These are phyloP conservation scores for Fibroporia radiculosa DNA, from an alignment of 768 basidiomycete species.

Conservation along the genomic window DNA sequence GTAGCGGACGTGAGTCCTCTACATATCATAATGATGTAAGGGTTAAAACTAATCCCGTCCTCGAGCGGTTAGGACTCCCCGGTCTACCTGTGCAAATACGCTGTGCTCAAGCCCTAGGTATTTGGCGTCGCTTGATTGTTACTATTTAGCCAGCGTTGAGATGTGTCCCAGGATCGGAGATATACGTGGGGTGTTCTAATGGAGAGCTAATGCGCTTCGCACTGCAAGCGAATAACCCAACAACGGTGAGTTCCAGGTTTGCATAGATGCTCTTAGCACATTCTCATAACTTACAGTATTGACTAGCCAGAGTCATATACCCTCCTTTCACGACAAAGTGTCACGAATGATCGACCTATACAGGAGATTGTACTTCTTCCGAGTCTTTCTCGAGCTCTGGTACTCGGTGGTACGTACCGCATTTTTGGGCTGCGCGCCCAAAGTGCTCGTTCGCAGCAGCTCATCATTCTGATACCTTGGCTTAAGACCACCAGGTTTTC, in stretches of 20 bases:
- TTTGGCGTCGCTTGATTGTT: no score
- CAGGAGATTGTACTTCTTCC: slow-evolving; percentile 79
- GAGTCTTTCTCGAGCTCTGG: slow-evolving; percentile 62
- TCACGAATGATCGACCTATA: slow-evolving; percentile 63
- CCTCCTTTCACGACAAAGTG: slow-evolving; percentile 40
- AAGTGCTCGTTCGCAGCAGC: background rate
- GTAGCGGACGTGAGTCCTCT: slow-evolving; percentile 11
- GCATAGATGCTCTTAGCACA: background rate
- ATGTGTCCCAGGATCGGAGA: slow-evolving; percentile 61
- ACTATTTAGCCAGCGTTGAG: no score
- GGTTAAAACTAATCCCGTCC: no score
- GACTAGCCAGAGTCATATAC: slow-evolving; percentile 19
- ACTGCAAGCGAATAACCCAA: slow-evolving; percentile 50
- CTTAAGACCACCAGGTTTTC: slow-evolving; percentile 53
- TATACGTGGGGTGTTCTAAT: slow-evolving; percentile 82
- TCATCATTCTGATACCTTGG: background rate
- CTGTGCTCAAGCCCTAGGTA: slow-evolving; percentile 23
- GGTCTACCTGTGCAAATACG: slow-evolving; percentile 29
- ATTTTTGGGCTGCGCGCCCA: slow-evolving; percentile 7
- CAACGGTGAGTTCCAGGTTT: slow-evolving; percentile 29
- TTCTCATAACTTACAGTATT: background rate
- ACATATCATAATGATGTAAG: no score
- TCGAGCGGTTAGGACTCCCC: slow-evolving; percentile 8
- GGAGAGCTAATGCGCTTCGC: slow-evolving; percentile 79
- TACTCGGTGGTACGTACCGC: slow-evolving; percentile 63